phyloP scores from a whole-genome alignment of 257 asterid genomes.

The Cruciata laevipes region DNA sequence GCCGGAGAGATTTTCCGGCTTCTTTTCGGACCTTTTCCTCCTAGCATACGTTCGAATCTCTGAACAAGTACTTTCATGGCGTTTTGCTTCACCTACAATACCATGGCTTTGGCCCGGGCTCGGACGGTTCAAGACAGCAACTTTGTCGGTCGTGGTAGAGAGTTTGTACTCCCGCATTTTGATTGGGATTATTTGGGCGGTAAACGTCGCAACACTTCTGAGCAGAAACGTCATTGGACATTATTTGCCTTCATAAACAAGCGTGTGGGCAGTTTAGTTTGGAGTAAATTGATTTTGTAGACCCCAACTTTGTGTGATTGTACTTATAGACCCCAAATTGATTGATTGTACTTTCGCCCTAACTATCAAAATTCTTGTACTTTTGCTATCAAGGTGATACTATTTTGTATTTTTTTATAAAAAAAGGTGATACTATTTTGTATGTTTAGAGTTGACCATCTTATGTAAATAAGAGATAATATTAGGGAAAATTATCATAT shows the following conservation, averaged over 20 bases:
- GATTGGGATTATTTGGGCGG: conserved; percentile 11
- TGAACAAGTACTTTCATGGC: conserved; percentile 26
- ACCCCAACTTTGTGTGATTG: too few relatives aligned
- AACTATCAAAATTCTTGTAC: too few relatives aligned
- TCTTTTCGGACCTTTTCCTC: conserved; percentile 45
- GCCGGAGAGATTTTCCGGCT: conserved; percentile 24
- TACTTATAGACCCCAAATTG: too few relatives aligned
- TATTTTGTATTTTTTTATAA: too few relatives aligned
- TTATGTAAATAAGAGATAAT: too few relatives aligned
- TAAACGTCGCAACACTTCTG: background rate
- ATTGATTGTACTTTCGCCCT: too few relatives aligned
- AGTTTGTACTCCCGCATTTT: conserved; percentile 8
- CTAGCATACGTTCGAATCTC: conserved; percentile 48
- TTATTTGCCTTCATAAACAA: background rate
- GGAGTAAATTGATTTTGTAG: too few relatives aligned
- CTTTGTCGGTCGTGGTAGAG: conserved; percentile 8
- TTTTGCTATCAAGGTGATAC: too few relatives aligned
- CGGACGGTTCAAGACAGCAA: background rate
- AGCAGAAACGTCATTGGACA: conserved; percentile 11
- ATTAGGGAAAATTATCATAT: too few relatives aligned
- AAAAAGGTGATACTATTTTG: too few relatives aligned
- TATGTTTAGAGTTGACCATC: too few relatives aligned
- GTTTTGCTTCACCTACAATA: conserved; percentile 33
- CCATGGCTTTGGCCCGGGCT: conserved; percentile 12
- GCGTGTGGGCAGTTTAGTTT: conserved; percentile 8